A percentile compares a stretch with the other conserved stretches of the same genome.
Evolutionary conservation across 106 monocot species (phyloP).

Genomic region (Platanthera guangdongensis): DNA sequence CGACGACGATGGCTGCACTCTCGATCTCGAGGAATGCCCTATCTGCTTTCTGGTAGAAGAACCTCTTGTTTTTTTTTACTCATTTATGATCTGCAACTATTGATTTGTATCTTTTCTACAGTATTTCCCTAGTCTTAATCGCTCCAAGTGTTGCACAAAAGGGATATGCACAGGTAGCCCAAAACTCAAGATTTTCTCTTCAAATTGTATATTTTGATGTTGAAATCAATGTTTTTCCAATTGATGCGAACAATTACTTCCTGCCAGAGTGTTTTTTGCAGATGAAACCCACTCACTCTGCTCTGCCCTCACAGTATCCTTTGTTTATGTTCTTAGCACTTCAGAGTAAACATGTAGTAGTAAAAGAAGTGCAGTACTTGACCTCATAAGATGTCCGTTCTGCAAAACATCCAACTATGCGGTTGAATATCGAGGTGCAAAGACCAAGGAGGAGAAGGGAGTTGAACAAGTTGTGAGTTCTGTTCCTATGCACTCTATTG

Average conservation of each 20-base stretch:
- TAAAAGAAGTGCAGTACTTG: conserved; percentile 14
- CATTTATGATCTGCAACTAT: background rate
- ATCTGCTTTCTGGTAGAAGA: conserved; percentile 76
- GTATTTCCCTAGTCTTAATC: conserved; percentile 94
- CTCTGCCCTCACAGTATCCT: conserved; percentile 90
- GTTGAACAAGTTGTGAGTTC: conserved; percentile 70
- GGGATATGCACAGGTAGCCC: conserved; percentile 84
- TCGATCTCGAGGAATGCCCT: conserved; percentile 78
- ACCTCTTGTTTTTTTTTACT: conserved; percentile 18
- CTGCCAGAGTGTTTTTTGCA: conserved; percentile 90
- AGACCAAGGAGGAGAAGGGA: conserved; percentile 76
- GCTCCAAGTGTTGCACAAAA: conserved; percentile 92
- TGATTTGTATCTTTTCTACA: conserved; percentile 7
- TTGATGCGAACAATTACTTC: conserved; percentile 7
- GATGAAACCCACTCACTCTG: conserved; percentile 68
- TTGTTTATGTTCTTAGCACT: background rate
- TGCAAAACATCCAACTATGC: conserved; percentile 85
- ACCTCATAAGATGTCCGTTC: conserved; percentile 68
- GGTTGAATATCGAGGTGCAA: conserved; percentile 78
- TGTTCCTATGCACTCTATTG: background rate
- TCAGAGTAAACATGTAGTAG: background rate
- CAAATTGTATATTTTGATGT: background rate
- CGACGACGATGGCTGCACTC: conserved; percentile 50
- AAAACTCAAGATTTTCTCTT: background rate
- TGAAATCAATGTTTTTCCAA: background rate